Base-by-base conservation (phyloP, 1,139 yeast species). In the Diutina catenulata region DNA sequence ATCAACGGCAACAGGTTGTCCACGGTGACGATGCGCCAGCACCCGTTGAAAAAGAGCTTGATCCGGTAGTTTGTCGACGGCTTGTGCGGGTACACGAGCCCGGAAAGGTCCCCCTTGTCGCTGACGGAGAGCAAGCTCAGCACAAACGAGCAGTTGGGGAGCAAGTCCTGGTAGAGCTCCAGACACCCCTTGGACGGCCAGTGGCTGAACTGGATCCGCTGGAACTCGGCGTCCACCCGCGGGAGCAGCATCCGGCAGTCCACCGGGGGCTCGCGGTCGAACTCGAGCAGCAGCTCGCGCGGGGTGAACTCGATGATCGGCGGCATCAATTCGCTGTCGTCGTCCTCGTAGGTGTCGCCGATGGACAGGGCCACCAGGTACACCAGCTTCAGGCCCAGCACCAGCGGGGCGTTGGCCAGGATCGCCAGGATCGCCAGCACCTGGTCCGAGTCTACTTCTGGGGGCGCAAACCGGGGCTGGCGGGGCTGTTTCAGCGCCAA, bases 131-230 rank as follows among this genome's bases (percentile, higher is more conserved):
- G 57, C 27, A 80, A 51, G 0, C 86, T 68, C 3, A 86, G 78
- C 2, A 83, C 84, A 46, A 83, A 73, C 0, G 94, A 80, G 53
- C 95, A 84, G 51, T 83, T 80, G n/a, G 74, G 67, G 15, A 80
- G 56, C 2, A 68, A 50, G 45, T 77, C 83, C 48, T 77, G 84
- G 49, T 66, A 62, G 16, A 68, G 52, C 4, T 49, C 59, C 31
- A 39, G 40, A 41, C 55, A 45, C 20, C 52, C 57, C 9, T 14
- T 16, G 11, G 23, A 8, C n/a, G n/a, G n/a, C 33, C 33, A 29
- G 23, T 29, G 33, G 7, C 21, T 15, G 21, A 29, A 29, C 13
- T 29, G 33, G 22, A 29, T 29, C 22, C 33, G 24, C 15, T 29
- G 33, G 7, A 29, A 29, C 24, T 29, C 33, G 21, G 33, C 33